Evolutionary conservation across 2,329 filamentous ascomycete genomes (phyloP).

Genomic region (Escovopsis sp.): DNA sequence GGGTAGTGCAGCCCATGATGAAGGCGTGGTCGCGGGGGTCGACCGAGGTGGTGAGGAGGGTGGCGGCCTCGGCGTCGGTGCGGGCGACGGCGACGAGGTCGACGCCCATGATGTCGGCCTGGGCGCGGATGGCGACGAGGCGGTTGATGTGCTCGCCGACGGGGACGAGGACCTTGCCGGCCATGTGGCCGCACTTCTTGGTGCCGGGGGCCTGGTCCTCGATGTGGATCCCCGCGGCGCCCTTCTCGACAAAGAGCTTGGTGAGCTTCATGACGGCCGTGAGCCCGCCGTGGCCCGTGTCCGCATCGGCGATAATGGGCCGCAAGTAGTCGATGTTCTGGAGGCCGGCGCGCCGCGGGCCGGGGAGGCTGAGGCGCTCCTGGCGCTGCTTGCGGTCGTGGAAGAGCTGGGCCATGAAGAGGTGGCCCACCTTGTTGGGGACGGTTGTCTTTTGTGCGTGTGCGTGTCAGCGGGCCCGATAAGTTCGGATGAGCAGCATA

Average conservation of each 20-base stretch:
- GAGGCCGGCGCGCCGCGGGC: conserved; percentile 55
- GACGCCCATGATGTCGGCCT: conserved; percentile 94
- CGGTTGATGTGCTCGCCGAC: conserved; percentile 98
- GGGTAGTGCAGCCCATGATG: conserved; percentile 81
- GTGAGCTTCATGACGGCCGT: conserved; percentile 99
- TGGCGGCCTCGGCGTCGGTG: conserved; percentile 95
- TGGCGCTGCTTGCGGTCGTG: conserved; percentile 98
- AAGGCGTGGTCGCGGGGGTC: conserved; percentile 91
- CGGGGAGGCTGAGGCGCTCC: conserved; percentile 68
- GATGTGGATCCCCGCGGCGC: conserved; percentile 94
- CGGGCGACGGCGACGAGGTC: conserved; percentile 85
- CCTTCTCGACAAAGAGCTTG: conserved; percentile 92
- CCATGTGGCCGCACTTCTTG: conserved; percentile 99
- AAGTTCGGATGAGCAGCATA: not conserved
- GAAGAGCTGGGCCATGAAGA: conserved; percentile 98
- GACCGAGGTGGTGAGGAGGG: conserved; percentile 91
- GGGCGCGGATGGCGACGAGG: conserved; percentile 86
- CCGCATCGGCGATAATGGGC: conserved; percentile 90
- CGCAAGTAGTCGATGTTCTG: conserved; percentile 85
- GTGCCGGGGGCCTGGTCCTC: conserved; percentile 97
- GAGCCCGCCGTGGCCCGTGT: conserved; percentile 91
- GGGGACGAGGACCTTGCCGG: conserved; percentile 91
- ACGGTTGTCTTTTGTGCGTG: conserved; percentile 60
- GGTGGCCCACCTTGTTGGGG: conserved; percentile 92
- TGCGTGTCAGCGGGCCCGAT: not conserved